Conservation (phyloP, 352 stramenopile genomes). For the Elongisporangium anandrum region DNA sequence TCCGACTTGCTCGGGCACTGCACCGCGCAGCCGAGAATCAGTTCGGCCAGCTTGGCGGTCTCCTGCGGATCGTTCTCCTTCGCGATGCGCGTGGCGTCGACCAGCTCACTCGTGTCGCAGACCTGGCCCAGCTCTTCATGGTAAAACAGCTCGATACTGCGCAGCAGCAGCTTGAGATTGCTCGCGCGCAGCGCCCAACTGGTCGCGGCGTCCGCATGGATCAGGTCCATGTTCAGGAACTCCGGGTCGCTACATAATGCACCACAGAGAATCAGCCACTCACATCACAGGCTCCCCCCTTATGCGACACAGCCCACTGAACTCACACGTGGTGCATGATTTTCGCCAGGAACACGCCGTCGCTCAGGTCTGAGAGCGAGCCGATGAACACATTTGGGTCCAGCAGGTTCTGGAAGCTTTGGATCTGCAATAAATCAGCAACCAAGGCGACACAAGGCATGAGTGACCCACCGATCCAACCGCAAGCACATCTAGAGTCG, state of each 20-base stretch:
- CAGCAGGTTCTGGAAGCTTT: slow-evolving; percentile 67
- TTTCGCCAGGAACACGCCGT: slow-evolving; percentile 79
- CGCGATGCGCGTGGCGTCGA: slow-evolving; percentile 63
- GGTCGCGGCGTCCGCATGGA: slow-evolving; percentile 45
- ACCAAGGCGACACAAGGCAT: not conserved
- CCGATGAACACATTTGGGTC: slow-evolving; percentile 33
- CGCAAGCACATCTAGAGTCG: not conserved
- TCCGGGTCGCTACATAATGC: slow-evolving; percentile 47
- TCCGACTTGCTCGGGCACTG: slow-evolving; percentile 75
- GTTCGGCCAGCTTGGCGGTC: slow-evolving; percentile 60
- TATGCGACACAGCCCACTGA: not conserved
- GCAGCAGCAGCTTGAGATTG: slow-evolving; percentile 78
- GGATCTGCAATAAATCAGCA: slow-evolving; percentile 31
- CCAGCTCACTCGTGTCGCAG: slow-evolving; percentile 62
- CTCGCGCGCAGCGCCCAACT: slow-evolving; percentile 79
- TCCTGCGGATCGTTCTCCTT: slow-evolving; percentile 69
- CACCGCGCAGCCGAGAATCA: slow-evolving; percentile 75
- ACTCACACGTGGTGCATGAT: slow-evolving; percentile 86
- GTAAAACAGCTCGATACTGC: slow-evolving; percentile 77
- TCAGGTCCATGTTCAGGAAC: slow-evolving; percentile 74
- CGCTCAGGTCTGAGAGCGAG: slow-evolving; percentile 54
- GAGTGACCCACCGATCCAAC: not conserved
- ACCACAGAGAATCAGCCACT: slow-evolving; percentile 4
- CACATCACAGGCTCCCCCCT: not conserved
- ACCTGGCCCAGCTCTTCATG: slow-evolving; percentile 75